Base-by-base conservation (phyloP, 805 yeast species). In the Spathaspora girioi region DNA sequence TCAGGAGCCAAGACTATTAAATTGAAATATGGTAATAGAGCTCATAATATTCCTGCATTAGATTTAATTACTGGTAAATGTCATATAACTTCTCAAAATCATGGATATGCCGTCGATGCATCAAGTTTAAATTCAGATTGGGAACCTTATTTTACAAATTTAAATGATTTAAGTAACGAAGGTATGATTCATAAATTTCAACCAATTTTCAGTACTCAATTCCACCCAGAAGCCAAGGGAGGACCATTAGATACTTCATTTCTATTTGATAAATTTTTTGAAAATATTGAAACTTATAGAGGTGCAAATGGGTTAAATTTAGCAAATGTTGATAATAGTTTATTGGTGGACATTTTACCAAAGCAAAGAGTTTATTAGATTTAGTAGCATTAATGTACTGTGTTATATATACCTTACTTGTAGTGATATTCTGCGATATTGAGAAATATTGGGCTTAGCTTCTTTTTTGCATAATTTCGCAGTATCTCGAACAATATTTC, bases 161-260 rank as follows among this genome's bases (percentile, higher is more conserved):
- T 93, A 72, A 94, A 94, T 69, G 99, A 94, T 70, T 86, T 90
- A 68, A 88, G 96, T 50, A 94, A 94, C 70, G 99, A 94, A 75
- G 99, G 99, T 62, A 91, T 94, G 96, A 86, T 84, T 62, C 99
- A 94, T 71, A 79, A 76, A 51, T 66, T 82, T 40, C 86, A 82
- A 68, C 99, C 99, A 48, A 88, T 93, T 50, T 94, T 93, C 75
- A 89, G 97, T 38, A 90, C 97, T 2, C 99, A 94, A 72, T 94
- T 94, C 81, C 99, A 94, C 69, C 99, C 99, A 46, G 99, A 94
- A 73, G 98, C 99, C 52, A 93, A 91, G 75, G 98, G 99, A 62
- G 99, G 99, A 60, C 99, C 99, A 53, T 79, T 87, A 63, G 99
- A 94, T 71, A 88, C 97, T 12, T 81, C 90, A 2, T 89, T 83